Evolutionary conservation across 345 rosid species (phyloP).

Genomic region (Euphorbia tirucalli): DNA sequence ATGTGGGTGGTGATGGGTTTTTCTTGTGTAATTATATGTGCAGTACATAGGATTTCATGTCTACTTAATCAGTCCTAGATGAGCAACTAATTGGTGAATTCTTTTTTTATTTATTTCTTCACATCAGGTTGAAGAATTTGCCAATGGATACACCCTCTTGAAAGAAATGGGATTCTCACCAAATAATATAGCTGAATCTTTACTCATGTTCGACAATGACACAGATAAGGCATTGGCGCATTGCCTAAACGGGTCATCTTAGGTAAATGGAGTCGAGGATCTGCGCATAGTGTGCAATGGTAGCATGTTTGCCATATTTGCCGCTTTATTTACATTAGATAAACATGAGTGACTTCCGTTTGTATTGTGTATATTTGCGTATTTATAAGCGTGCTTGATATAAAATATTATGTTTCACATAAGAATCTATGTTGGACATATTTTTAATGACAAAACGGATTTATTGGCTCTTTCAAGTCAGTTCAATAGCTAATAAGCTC

Average conservation of each 20-base stretch:
- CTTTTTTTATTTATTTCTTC: not conserved
- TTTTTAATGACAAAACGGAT: too few relatives aligned
- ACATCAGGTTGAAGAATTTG: constrained; percentile 66
- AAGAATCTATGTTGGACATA: too few relatives aligned
- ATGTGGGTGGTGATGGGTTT: not conserved
- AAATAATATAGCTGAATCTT: constrained; percentile 55
- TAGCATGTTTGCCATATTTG: not conserved
- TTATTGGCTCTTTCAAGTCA: too few relatives aligned
- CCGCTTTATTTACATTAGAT: too few relatives aligned
- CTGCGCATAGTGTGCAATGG: not conserved
- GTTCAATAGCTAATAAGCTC: too few relatives aligned
- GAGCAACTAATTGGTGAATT: not conserved
- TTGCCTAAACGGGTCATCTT: constrained; percentile 14
- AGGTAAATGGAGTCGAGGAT: too few relatives aligned
- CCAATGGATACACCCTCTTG: constrained; percentile 48
- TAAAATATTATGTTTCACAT: too few relatives aligned
- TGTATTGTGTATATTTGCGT: too few relatives aligned
- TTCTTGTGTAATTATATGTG: not conserved
- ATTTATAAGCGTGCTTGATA: too few relatives aligned
- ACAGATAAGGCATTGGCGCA: constrained; percentile 76
- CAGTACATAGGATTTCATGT: not conserved
- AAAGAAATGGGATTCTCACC: constrained; percentile 84
- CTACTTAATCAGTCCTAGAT: not conserved
- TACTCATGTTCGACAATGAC: constrained; percentile 65
- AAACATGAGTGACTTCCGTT: too few relatives aligned